Base-by-base conservation (phyloP, 768 basidiomycete species). In the Naganishia randhawae region DNA sequence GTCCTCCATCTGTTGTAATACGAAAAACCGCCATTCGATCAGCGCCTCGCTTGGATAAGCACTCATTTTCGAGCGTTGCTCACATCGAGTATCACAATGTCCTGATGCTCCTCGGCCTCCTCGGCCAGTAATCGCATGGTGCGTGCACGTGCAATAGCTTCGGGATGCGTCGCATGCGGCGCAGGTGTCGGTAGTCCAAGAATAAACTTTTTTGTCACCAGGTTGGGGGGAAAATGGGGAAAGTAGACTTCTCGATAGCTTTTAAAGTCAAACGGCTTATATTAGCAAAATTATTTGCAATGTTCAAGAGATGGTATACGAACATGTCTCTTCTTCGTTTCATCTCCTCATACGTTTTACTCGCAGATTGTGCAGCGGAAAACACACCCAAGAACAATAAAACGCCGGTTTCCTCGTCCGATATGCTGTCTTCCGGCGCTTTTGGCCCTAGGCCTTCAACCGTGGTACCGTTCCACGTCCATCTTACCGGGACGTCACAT, bases 201-300 rank as follows among this genome's bases (percentile, higher is more conserved):
- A 37, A 81, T 79, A 71, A 81, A 81, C 69, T 78, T 78, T 68
- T 77, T 71, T 7, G 78, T 79, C 50, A 81, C 77, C 19, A 79
- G 71, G 29, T 76, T 67, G 11, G 67, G 42, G 1, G 80, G 80
- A 63, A 79, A 80, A 50, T 81, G 77, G 7, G 76, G 76, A 50
- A 77, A 51, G 52, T 77, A 74, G 52, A 75, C 70, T 65, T 65
- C 77, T 79, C 51, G 37, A 31, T 22, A 54, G 35, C 22, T 45
- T 33, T 13, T 33, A 3, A 10, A 8, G 27, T 17, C 39, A 1
- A 11, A n/a, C n/a, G n/a, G n/a, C n/a, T n/a, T 11, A 9, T 35
- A 10, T 22, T 16, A 27, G 31, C 33, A 35, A 5, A 33, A 8
- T 2, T 37, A 11, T n/a, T 19, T 3, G 5, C 10, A 27, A 7